Conservation (phyloP, 2,329 filamentous ascomycete genomes). For the Trichoderma arundinaceum region DNA sequence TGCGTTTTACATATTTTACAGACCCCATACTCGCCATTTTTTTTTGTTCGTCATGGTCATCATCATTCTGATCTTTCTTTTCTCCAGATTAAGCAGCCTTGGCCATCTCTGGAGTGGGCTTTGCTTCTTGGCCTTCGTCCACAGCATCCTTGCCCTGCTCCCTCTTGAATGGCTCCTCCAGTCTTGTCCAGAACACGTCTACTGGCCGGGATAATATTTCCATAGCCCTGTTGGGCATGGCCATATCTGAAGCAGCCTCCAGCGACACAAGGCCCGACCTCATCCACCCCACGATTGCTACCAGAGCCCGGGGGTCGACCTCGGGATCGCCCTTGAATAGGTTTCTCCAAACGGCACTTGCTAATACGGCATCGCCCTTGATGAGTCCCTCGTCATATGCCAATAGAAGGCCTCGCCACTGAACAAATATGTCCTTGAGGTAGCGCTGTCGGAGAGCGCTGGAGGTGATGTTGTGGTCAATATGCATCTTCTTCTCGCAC, state of each 20-base stretch:
- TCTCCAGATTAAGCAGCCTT: slow-evolving; percentile 13
- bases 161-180: slow-evolving; percentile 48
- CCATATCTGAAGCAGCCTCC: slow-evolving; percentile 56
- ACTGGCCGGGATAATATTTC: slow-evolving; percentile 47
- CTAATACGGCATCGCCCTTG: slow-evolving; percentile 77
- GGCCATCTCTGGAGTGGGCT: slow-evolving; percentile 1
- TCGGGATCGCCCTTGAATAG: slow-evolving; percentile 75
- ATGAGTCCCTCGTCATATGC: slow-evolving; percentile 84
- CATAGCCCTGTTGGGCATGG: slow-evolving; percentile 41
- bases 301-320: slow-evolving; percentile 56
- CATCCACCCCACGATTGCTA: slow-evolving; percentile 64
- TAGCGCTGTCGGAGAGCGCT: slow-evolving; percentile 66
- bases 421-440: slow-evolving; percentile 87
- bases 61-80: neutral
- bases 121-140: slow-evolving; percentile 12
- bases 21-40: slow-evolving; percentile 1
- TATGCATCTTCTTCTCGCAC: slow-evolving; percentile 81
- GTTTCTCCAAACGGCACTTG: slow-evolving; percentile 90
- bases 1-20: slow-evolving; percentile 14
- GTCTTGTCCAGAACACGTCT: slow-evolving; percentile 53
- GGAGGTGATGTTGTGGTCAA: slow-evolving; percentile 73
- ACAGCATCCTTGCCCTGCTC: slow-evolving; percentile 38
- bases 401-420: slow-evolving; percentile 86
- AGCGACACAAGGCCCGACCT: slow-evolving; percentile 54
- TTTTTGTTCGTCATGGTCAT: slow-evolving; percentile 16